Percentiles rank a stretch among this genome's conserved stretches.
These are phyloP conservation scores for Pseudoneurospora amorphoporcata DNA, from an alignment of 495 filamentous ascomycete species.

Conservation along the genomic window DNA sequence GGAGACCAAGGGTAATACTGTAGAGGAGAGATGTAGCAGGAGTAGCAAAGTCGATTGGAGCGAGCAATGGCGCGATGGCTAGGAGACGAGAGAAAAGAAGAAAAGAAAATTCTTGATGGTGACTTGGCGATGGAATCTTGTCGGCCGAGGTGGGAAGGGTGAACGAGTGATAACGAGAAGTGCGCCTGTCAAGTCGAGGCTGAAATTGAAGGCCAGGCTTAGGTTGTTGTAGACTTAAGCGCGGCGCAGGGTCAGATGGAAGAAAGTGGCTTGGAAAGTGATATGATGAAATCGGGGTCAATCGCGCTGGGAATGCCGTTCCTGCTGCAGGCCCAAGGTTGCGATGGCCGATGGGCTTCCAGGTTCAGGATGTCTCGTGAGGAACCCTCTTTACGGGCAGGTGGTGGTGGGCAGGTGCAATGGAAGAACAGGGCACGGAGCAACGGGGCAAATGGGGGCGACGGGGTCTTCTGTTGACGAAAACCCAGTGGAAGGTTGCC, in stretches of 20 bases:
- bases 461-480: neutral
- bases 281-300: neutral
- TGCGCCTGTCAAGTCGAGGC: neutral
- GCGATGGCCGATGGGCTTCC: slow-evolving; percentile 15
- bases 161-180: neutral
- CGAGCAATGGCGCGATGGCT: neutral
- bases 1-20: neutral
- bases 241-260: neutral
- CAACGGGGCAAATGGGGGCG: neutral
- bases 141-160: slow-evolving; percentile 7
- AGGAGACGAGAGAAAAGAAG: neutral
- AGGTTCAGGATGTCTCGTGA: neutral
- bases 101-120: neutral
- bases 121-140: slow-evolving; percentile 11
- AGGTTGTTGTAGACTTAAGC: neutral
- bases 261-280: neutral
- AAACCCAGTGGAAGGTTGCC: neutral
- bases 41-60: neutral
- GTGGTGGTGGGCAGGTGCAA: no score
- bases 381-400: neutral
- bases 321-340: slow-evolving; percentile 21
- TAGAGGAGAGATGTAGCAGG: neutral
- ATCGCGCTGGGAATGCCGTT: neutral
- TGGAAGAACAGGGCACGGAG: neutral
- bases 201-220: neutral